These are phyloP conservation scores for Neofusicoccum sp. DNA, from an alignment of 2,329 filamentous ascomycete genomes.

Conservation along the genomic window DNA sequence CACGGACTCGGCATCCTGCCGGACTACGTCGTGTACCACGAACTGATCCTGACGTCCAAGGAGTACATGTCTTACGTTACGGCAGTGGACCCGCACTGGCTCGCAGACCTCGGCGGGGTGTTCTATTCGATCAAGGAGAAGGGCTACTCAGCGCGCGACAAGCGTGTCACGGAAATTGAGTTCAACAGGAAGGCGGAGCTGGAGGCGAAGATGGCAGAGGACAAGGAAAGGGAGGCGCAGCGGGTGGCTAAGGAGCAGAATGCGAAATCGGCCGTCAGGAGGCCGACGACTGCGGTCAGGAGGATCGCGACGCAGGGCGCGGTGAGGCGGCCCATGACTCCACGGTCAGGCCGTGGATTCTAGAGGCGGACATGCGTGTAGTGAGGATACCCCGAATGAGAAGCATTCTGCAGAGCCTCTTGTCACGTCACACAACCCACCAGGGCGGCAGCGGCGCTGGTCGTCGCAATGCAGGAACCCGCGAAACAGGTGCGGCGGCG, in stretches of 20 bases:
- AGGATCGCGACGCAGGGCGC: conserved; percentile 14
- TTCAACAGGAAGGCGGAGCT: conserved; percentile 94
- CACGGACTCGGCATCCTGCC: conserved; percentile 92
- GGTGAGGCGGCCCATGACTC: conserved; percentile 7
- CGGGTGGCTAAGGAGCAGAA: conserved; percentile 39
- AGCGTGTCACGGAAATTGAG: conserved; percentile 82
- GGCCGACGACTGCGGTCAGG: conserved; percentile 9
- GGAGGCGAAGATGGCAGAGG: conserved; percentile 85
- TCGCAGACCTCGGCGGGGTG: conserved; percentile 92
- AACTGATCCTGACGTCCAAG: conserved; percentile 92
- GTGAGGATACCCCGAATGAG: neutral
- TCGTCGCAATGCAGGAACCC: neutral
- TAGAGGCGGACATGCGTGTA: neutral
- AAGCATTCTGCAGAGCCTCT: neutral
- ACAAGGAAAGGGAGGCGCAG: conserved; percentile 68
- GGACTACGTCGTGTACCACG: conserved; percentile 97
- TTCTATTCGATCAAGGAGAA: conserved; percentile 99
- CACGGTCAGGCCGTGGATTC: conserved; percentile 11
- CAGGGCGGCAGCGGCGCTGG: neutral
- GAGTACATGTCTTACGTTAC: conserved; percentile 99
- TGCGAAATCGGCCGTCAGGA: conserved; percentile 11
- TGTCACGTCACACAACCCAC: neutral
- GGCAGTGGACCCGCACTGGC: conserved; percentile 92
- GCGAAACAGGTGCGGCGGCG: neutral
- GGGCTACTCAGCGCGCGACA: conserved; percentile 84